phyloP scores from a whole-genome alignment of 495 filamentous ascomycete genomes.

The Lophiostoma macrostomum region DNA sequence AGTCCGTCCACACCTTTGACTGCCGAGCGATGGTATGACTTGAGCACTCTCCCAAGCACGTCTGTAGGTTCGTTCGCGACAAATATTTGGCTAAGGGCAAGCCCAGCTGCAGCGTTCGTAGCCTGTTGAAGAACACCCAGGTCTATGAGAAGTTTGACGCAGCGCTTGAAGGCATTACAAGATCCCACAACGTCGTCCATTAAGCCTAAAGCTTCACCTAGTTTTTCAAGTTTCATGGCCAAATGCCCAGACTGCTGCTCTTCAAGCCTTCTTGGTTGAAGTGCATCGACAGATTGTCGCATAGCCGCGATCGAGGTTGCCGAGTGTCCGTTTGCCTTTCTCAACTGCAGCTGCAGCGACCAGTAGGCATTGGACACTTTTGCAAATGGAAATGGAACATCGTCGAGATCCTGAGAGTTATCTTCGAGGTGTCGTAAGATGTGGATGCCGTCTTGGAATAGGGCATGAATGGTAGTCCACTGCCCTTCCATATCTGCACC shows the following conservation, averaged over 20 bases:
- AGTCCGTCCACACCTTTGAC: slow-evolving; percentile 22
- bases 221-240: slow-evolving; percentile 54
- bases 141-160: slow-evolving; percentile 49
- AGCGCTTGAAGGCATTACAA: slow-evolving; percentile 44
- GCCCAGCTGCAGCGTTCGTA: slow-evolving; percentile 31
- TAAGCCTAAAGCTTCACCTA: slow-evolving; percentile 49
- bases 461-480: slow-evolving; percentile 53
- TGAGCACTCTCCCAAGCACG: slow-evolving; percentile 49
- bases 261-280: slow-evolving; percentile 41
- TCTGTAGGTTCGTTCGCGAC: slow-evolving; percentile 24
- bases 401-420: slow-evolving; percentile 32
- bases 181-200: slow-evolving; percentile 41
- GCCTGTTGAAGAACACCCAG: slow-evolving; percentile 44
- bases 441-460: slow-evolving; percentile 52
- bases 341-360: slow-evolving; percentile 56
- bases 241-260: slow-evolving; percentile 51
- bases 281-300: slow-evolving; percentile 48
- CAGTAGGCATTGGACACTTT: slow-evolving; percentile 80
- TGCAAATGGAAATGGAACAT: slow-evolving; percentile 40
- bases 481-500: slow-evolving; percentile 39
- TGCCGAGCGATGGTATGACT: slow-evolving; percentile 47
- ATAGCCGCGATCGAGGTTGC: slow-evolving; percentile 46
- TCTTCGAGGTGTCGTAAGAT: slow-evolving; percentile 51
- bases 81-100: slow-evolving; percentile 22
- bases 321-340: slow-evolving; percentile 40